Percentiles rank a stretch among this genome's conserved stretches.
phyloP scores from a whole-genome alignment of 106 monocot genomes.

The Dactylorhiza incarnata region DNA sequence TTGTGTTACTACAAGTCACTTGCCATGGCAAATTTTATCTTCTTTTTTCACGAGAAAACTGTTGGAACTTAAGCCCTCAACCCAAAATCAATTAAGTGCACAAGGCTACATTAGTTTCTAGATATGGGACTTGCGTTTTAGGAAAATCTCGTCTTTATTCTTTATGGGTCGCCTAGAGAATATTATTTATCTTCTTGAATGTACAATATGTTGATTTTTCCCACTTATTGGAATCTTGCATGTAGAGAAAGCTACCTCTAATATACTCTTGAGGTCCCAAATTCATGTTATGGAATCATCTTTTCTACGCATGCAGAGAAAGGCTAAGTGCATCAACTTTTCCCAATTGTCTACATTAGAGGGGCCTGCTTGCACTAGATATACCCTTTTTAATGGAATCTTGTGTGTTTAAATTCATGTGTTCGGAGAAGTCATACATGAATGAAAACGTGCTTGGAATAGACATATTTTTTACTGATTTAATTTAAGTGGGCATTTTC shows the following conservation, averaged over 20 bases:
- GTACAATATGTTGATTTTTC: neutral
- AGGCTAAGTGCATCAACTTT: too few relatives aligned
- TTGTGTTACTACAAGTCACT: neutral
- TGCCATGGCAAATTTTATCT: neutral
- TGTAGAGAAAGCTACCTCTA: neutral
- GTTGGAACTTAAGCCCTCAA: neutral
- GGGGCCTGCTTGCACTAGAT: neutral
- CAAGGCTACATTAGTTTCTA: too few relatives aligned
- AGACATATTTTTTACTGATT: neutral
- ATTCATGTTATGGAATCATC: too few relatives aligned
- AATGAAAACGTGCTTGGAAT: neutral
- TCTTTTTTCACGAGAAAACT: neutral
- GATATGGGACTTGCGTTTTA: too few relatives aligned
- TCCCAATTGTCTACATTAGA: too few relatives aligned
- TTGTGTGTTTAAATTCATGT: neutral
- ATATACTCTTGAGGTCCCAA: too few relatives aligned
- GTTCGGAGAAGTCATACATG: neutral
- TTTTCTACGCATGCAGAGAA: too few relatives aligned
- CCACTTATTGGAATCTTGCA: neutral
- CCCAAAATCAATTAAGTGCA: too few relatives aligned
- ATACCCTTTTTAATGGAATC: neutral
- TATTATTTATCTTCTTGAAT: neutral
- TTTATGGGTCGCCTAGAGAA: neutral
- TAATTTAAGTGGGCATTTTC: neutral
- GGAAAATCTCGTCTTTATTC: neutral